phyloP scores from a whole-genome alignment of 2,329 filamentous ascomycete species.

The Fusarium sororula region DNA sequence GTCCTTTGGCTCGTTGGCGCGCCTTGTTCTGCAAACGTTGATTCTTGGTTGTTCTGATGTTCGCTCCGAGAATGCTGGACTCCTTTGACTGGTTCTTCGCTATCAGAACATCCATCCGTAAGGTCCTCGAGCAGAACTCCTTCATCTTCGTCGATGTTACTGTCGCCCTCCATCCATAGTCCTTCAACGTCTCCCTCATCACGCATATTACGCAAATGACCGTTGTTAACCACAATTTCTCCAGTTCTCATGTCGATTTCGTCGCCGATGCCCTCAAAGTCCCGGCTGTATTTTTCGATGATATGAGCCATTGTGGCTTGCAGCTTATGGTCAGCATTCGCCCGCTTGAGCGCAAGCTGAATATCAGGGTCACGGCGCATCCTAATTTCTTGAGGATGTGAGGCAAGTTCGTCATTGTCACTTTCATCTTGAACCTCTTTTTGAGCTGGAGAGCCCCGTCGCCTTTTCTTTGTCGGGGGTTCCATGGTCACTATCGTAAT shows the following conservation, averaged over 20 bases:
- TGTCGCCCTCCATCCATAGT: conserved; percentile 36
- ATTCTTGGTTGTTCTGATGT: background rate
- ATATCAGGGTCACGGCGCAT: conserved; percentile 41
- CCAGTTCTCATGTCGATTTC: conserved; percentile 88
- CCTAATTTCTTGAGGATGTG: conserved; percentile 58
- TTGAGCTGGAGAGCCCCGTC: conserved; percentile 56
- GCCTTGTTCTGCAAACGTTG: background rate
- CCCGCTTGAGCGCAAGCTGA: conserved; percentile 69
- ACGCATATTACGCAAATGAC: conserved; percentile 75
- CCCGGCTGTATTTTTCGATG: conserved; percentile 85
- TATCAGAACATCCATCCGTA: conserved; percentile 34
- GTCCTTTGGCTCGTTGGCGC: background rate
- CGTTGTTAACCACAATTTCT: conserved; percentile 88
- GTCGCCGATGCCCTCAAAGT: conserved; percentile 86
- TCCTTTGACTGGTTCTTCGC: conserved; percentile 17
- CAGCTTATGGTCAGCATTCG: conserved; percentile 74
- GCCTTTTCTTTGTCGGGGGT: conserved; percentile 67
- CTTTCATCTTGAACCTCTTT: conserved; percentile 42
- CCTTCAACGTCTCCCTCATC: conserved; percentile 60
- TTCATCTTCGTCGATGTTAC: conserved; percentile 50
- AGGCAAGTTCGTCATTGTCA: conserved; percentile 59
- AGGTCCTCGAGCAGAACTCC: conserved; percentile 48
- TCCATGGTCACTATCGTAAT: conserved; percentile 57
- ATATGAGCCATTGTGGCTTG: conserved; percentile 89
- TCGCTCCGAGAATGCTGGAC: conserved; percentile 10